Conservation (phyloP, 352 stramenopile genomes). For the Elongisporangium senticosum region DNA sequence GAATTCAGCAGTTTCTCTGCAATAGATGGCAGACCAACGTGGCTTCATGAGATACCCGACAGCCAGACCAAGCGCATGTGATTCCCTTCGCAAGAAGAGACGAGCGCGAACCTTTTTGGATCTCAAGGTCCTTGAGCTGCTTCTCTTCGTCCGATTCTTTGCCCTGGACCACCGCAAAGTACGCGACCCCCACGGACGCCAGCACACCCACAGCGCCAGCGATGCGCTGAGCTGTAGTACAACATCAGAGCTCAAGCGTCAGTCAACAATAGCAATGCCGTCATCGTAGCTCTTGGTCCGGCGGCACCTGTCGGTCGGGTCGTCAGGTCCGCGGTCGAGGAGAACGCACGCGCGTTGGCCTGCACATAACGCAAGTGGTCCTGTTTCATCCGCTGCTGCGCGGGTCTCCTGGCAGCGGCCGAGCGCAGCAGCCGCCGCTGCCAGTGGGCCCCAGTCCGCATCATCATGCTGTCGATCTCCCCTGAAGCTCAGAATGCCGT, state of each 20-base stretch:
- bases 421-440: neutral
- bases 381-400: neutral
- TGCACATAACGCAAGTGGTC: neutral
- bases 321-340: neutral
- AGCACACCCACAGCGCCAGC: conserved; percentile 16
- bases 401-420: neutral
- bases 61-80: neutral
- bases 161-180: conserved; percentile 39
- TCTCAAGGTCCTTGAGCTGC: conserved; percentile 61
- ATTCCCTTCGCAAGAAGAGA: neutral
- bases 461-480: neutral
- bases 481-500: neutral
- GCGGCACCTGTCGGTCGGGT: neutral
- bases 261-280: neutral
- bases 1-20: conserved; percentile 59
- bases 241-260: neutral
- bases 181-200: conserved; percentile 33
- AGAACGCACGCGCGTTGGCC: neutral
- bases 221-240: neutral
- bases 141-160: conserved; percentile 42
- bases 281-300: neutral
- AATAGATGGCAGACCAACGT: neutral
- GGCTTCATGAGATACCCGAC: neutral
- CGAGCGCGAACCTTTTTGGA: conserved; percentile 26
- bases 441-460: neutral